Conservation (phyloP, 805 yeast species). For the Ogataea corticis region DNA sequence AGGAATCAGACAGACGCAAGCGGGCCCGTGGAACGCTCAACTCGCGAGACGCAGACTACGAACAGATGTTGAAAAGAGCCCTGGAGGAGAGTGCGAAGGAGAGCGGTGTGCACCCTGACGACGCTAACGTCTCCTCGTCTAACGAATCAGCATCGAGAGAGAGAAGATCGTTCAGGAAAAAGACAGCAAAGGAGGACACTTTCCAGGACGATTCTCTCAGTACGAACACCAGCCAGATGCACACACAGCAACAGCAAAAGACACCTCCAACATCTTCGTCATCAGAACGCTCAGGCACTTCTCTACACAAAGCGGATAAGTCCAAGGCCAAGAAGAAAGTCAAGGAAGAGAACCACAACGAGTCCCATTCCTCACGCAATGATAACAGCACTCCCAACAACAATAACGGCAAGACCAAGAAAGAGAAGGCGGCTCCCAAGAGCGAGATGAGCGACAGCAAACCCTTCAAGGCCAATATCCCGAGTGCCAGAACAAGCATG, state of each 20-base stretch:
- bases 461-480: constrained; percentile 81
- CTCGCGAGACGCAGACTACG: constrained; percentile 37
- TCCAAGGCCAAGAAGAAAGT: constrained; percentile 20
- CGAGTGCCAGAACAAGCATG: constrained; percentile 70
- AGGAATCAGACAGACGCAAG: constrained; percentile 26
- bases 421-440: constrained; percentile 21
- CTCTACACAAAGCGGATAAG: constrained; percentile 16
- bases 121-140: constrained; percentile 34
- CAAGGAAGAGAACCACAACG: constrained; percentile 1
- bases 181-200: constrained; percentile 22
- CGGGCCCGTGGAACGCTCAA: constrained; percentile 26
- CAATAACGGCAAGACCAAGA: constrained; percentile 4
- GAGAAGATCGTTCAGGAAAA: constrained; percentile 26
- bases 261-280: constrained; percentile 24
- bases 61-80: constrained; percentile 42
- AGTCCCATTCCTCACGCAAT: neutral
- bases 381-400: neutral
- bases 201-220: constrained; percentile 18
- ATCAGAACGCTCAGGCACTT: constrained; percentile 17
- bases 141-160: constrained; percentile 30
- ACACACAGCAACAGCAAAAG: constrained; percentile 10
- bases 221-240: constrained; percentile 12
- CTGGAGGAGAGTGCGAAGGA: constrained; percentile 59
- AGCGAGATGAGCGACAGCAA: constrained; percentile 54
- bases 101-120: constrained; percentile 41